Evolutionary conservation across 2,329 filamentous ascomycete genomes (phyloP).

Genomic region (Diaporthe velutina): DNA sequence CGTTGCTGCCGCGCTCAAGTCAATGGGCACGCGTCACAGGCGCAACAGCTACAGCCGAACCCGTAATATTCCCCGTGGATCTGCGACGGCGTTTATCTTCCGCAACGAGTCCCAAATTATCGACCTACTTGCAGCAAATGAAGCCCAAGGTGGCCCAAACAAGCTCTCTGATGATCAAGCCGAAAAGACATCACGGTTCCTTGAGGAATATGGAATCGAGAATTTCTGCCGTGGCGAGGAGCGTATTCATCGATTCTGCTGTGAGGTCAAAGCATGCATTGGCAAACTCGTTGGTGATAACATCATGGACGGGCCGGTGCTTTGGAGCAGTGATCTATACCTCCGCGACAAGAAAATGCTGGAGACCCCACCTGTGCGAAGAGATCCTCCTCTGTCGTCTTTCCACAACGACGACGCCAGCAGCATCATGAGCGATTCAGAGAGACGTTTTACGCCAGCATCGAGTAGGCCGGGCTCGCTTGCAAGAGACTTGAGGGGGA

Average conservation of each 20-base stretch:
- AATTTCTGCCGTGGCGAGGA: conserved; percentile 97
- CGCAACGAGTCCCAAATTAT: conserved; percentile 88
- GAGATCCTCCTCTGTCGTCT: conserved; percentile 61
- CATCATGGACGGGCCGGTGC: conserved; percentile 84
- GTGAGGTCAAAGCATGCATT: conserved; percentile 89
- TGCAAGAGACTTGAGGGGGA: conserved; percentile 68
- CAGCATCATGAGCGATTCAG: conserved; percentile 68
- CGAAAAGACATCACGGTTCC: conserved; percentile 85
- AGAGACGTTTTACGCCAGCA: conserved; percentile 60
- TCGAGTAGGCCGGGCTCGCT: conserved; percentile 63
- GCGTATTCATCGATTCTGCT: conserved; percentile 91
- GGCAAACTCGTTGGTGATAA: conserved; percentile 87
- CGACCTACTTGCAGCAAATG: conserved; percentile 85
- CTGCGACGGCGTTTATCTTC: conserved; percentile 75
- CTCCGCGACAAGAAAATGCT: conserved; percentile 78
- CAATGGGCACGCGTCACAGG: conserved; percentile 81
- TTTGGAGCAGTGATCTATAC: conserved; percentile 94
- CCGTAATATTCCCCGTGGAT: conserved; percentile 56
- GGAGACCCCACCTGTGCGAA: conserved; percentile 56
- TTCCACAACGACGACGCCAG: conserved; percentile 65
- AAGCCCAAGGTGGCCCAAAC: conserved; percentile 89
- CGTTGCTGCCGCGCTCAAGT: conserved; percentile 88
- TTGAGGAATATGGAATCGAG: conserved; percentile 84
- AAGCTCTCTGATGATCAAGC: conserved; percentile 97
- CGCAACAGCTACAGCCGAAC: conserved; percentile 65